These are phyloP conservation scores for Rhizomucor pusillus DNA, from an alignment of 371 early-diverging fungal species.

Conservation along the genomic window DNA sequence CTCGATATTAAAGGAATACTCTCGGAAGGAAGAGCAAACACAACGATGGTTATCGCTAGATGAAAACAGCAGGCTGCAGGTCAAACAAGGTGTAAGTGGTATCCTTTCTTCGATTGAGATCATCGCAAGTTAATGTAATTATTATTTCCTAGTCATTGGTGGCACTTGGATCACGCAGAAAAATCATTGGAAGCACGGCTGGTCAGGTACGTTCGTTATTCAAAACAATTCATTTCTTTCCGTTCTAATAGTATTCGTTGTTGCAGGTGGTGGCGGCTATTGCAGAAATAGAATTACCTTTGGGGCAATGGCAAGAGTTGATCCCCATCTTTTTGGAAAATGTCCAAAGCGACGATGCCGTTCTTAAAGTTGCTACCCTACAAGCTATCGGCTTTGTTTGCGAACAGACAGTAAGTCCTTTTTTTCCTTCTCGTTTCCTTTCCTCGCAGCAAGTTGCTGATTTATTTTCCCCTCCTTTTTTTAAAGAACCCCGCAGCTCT, in stretches of 20 bases:
- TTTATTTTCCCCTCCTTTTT: not conserved
- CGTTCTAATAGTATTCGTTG: not conserved
- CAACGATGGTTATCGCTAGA: constrained; percentile 74
- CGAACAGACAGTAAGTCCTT: constrained; percentile 70
- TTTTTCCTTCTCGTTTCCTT: not conserved
- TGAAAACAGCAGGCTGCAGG: constrained; percentile 39
- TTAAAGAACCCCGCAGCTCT: constrained; percentile 77
- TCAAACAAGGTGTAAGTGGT: constrained; percentile 55
- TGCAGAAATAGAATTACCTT: constrained; percentile 87
- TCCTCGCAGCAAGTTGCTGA: not conserved
- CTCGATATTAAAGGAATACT: constrained; percentile 50
- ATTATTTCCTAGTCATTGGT: constrained; percentile 51
- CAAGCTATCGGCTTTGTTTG: constrained; percentile 90
- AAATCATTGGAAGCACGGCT: constrained; percentile 64
- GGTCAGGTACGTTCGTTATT: constrained; percentile 54
- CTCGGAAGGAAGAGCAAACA: constrained; percentile 63
- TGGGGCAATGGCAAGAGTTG: constrained; percentile 80
- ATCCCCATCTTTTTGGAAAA: constrained; percentile 76
- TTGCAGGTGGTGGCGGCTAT: constrained; percentile 81
- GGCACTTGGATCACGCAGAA: constrained; percentile 65
- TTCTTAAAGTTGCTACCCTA: constrained; percentile 72
- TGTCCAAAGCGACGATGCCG: constrained; percentile 55
- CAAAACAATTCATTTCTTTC: too few species aligned
- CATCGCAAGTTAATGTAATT: not conserved
- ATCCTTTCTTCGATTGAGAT: not conserved